phyloP scores from a whole-genome alignment of 2,329 filamentous ascomycete genomes.

The Scleromitrula shiraiana region DNA sequence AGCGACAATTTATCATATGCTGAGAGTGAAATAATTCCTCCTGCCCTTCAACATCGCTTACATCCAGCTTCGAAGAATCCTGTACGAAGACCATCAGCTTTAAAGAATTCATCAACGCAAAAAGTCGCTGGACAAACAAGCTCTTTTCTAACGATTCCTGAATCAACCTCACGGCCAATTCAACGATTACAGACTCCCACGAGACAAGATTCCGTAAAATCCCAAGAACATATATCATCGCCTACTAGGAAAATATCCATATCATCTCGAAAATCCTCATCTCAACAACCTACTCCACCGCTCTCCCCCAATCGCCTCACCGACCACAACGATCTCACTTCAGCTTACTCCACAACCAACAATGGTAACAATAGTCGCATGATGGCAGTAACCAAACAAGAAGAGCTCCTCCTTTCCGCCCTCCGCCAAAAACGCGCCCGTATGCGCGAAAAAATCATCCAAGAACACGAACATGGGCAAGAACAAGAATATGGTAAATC shows the following conservation, averaged over 20 bases:
- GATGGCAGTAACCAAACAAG: conserved; percentile 45
- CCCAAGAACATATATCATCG: neutral
- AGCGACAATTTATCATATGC: conserved; percentile 5
- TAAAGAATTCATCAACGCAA: neutral
- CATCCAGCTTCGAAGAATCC: neutral
- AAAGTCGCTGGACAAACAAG: neutral
- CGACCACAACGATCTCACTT: conserved; percentile 17
- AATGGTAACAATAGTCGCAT: conserved; percentile 31
- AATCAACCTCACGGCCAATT: neutral
- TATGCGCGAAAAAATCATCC: conserved; percentile 35
- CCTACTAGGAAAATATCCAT: neutral
- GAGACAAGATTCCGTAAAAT: conserved; percentile 1
- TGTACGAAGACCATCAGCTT: neutral
- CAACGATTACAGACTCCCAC: neutral
- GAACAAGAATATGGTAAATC: conserved; percentile 11
- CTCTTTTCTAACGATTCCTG: conserved; percentile 3
- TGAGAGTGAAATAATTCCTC: conserved; percentile 7
- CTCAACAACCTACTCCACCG: conserved; percentile 25
- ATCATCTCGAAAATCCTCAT: conserved; percentile 10
- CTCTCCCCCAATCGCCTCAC: conserved; percentile 18
- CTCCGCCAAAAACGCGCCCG: conserved; percentile 40
- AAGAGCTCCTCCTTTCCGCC: conserved; percentile 42
- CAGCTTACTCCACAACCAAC: conserved; percentile 12
- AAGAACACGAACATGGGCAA: conserved; percentile 26
- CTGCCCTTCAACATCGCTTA: neutral